A percentile compares a stretch with the other conserved stretches of the same genome.
phyloP scores from a whole-genome alignment of 495 filamentous ascomycete genomes.

The Penicillium crystallinum region DNA sequence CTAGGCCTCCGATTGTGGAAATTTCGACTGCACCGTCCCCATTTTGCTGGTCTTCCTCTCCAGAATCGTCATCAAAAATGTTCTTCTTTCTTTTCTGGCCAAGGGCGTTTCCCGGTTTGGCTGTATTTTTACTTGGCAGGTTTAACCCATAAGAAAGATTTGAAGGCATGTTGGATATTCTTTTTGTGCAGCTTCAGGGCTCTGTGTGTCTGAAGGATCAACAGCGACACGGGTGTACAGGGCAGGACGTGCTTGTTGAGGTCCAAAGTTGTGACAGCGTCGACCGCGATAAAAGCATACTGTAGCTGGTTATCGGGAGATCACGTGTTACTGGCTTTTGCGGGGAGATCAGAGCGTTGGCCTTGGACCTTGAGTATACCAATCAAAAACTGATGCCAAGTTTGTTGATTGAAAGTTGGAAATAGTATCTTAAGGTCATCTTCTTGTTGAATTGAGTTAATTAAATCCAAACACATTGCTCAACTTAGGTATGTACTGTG shows the following conservation, averaged over 20 bases:
- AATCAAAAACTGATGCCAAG: not conserved
- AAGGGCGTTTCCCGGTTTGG: conserved; percentile 21
- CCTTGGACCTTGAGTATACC: not conserved
- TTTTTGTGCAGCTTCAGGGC: not conserved
- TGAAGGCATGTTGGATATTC: conserved; percentile 26
- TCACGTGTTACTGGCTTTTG: conserved; percentile 17
- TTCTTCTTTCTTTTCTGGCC: conserved; percentile 45
- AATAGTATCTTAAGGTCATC: not conserved
- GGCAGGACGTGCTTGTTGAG: conserved; percentile 6
- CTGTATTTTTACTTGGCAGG: conserved; percentile 43
- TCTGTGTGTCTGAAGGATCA: not conserved
- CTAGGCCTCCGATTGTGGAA: conserved; percentile 40
- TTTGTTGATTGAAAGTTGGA: not conserved
- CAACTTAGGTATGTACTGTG: too few relatives aligned
- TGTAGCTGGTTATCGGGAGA: conserved; percentile 12
- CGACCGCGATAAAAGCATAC: conserved; percentile 17
- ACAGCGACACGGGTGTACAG: not conserved
- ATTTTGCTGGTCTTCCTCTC: conserved; percentile 33
- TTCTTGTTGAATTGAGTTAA: too few relatives aligned
- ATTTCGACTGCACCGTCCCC: conserved; percentile 29
- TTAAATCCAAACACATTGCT: too few relatives aligned
- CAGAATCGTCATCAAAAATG: conserved; percentile 45
- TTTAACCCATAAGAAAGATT: conserved; percentile 55
- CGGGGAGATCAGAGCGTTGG: conserved; percentile 6
- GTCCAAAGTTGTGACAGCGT: conserved; percentile 15